Evolutionary conservation across 1,139 yeast genomes (phyloP), one percentile per base, ranked within the genome.

Genomic region (Yamadazyma triangularis): DNA sequence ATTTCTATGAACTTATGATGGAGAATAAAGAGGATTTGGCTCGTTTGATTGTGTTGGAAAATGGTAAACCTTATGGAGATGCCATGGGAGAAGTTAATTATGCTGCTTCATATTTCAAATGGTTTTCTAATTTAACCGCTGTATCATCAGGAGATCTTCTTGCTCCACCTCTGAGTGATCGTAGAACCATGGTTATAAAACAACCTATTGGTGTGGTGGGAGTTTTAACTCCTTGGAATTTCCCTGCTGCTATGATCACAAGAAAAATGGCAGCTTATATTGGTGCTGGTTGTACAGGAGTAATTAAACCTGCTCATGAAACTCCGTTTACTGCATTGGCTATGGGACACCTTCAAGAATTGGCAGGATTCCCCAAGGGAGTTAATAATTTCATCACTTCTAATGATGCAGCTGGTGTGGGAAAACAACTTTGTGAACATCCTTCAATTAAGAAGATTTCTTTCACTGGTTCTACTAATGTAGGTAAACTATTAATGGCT

Each of bases 181-280:
- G 70, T 51, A 70, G 88, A 46, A 81, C 83, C 27, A 58, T 77
- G 40, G 75, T 94, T 1, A 47, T 77, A 32, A 78, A 79, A 50
- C 88, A 83, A 53, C 95, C 95, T 11, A 72, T 89, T 32, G 96
- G 96, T 13, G 95, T 86, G 2, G 86, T 91, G 47, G 96, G 95
- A 18, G 77, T 89, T 38, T 68, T 89, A 45, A 86, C 96, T 4
- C 97, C 97, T 13, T 89, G 96, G 96, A 89, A 89, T 58, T 89
- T 89, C 63, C 97, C 97, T 12, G 69, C 82, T 31, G 94, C 96
- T 4, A 89, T 89, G 97, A 85, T 89, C 39, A 77, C 96, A 2
- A 72, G 97, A 46, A 89, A 89, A 56, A 72, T 84, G 30, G 96
- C 87, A 18, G 95, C 96, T 18, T 95, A 95, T 1, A 50, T 87